A percentile compares a stretch with the other conserved stretches of the same genome.
Conservation (phyloP, 2,329 filamentous ascomycete species). For the Colletotrichum aenigma region DNA sequence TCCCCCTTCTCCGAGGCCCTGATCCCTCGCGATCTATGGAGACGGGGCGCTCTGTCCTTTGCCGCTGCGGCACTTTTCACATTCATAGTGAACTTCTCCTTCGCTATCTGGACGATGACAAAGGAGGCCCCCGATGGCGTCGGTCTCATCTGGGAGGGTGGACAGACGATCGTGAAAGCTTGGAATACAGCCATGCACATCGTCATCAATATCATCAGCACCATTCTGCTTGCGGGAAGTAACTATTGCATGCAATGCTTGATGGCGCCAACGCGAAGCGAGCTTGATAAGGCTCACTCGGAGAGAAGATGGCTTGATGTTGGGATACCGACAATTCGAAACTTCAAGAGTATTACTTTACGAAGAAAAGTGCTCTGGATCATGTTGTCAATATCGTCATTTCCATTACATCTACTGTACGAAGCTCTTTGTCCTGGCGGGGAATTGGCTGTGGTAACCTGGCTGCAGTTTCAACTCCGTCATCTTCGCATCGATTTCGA, state of each 20-base stretch:
- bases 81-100: neutral
- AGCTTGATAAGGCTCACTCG: fast-evolving
- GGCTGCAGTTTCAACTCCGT: neutral
- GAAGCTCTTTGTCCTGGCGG: fast-evolving
- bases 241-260: neutral
- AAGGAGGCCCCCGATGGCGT: neutral
- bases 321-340: neutral
- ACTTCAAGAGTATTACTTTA: neutral
- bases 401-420: neutral
- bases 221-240: fast-evolving
- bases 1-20: neutral
- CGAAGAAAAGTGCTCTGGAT: fast-evolving
- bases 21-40: neutral
- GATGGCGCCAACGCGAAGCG: neutral
- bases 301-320: fast-evolving
- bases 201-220: neutral
- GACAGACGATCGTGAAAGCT: neutral
- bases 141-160: neutral
- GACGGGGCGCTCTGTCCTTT: fast-evolving
- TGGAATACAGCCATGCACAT: neutral
- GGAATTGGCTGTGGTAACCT: fast-evolving
- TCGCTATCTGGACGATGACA: neutral
- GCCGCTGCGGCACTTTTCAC: neutral
- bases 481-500: neutral
- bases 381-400: fast-evolving